phyloP scores from a whole-genome alignment of 331 rosid genomes.

The Saraca asoca region DNA sequence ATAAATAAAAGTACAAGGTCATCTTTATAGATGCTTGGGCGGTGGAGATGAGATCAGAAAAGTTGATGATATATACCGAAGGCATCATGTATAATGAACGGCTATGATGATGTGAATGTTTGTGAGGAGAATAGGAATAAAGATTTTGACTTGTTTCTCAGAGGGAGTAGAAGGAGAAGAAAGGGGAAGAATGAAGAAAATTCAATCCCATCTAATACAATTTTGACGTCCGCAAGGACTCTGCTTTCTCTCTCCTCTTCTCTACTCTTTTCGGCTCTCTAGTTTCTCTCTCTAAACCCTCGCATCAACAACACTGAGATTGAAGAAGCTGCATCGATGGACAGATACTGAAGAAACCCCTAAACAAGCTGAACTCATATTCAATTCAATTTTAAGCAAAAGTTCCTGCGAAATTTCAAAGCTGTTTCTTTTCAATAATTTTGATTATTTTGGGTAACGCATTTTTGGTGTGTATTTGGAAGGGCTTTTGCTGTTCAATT shows the following conservation, averaged over 20 bases:
- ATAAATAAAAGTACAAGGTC: neutral
- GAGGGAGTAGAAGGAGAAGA: constrained; percentile 35
- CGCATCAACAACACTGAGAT: constrained; percentile 46
- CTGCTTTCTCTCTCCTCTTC: constrained; percentile 31
- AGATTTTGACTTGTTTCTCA: constrained; percentile 68
- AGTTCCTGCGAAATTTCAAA: constrained; percentile 29
- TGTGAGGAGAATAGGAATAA: constrained; percentile 41
- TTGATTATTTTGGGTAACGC: constrained; percentile 45
- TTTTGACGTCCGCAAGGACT: constrained; percentile 95
- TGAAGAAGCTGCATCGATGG: constrained; percentile 7
- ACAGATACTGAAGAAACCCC: constrained; percentile 52
- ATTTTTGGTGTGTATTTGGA: neutral
- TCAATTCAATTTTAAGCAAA: constrained; percentile 30
- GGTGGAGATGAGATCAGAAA: neutral
- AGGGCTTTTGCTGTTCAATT: constrained; percentile 38
- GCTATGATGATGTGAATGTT: constrained; percentile 9
- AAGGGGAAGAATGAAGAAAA: constrained; percentile 58
- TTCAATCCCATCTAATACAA: constrained; percentile 82
- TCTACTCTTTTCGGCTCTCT: constrained; percentile 45
- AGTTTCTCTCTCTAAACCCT: constrained; percentile 54
- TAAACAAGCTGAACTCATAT: constrained; percentile 34
- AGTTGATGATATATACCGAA: too few species aligned
- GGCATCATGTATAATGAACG: too few species aligned
- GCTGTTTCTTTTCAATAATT: constrained; percentile 16
- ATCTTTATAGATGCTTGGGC: neutral